Conservation (phyloP, 805 yeast genomes). For the Cyberlindnera mycetangii region DNA sequence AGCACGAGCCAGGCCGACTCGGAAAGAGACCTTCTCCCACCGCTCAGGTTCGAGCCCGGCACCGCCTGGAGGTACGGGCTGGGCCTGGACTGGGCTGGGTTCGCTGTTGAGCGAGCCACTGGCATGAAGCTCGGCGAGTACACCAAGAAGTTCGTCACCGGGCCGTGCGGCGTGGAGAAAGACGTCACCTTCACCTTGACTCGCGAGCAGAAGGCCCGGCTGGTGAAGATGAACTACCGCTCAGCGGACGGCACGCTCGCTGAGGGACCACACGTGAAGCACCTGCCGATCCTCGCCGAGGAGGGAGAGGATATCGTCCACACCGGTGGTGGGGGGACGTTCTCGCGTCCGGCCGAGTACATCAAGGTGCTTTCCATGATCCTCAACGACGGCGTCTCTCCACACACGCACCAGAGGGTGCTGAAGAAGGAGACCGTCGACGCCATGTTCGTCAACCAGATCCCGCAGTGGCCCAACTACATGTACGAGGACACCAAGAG, state of each 20-base stretch:
- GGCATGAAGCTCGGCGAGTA: constrained; percentile 31
- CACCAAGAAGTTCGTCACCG: constrained; percentile 27
- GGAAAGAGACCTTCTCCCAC: constrained; percentile 21
- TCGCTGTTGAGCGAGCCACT: constrained; percentile 29
- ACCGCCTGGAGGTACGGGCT: constrained; percentile 35
- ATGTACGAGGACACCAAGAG: constrained; percentile 4
- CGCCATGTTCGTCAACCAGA: constrained; percentile 31
- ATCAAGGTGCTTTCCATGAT: constrained; percentile 37
- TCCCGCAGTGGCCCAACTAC: constrained; percentile 29
- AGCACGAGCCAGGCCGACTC: constrained; percentile 12
- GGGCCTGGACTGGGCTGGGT: constrained; percentile 37
- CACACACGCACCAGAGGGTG: constrained; percentile 32
- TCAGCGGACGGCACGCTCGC: constrained; percentile 11
- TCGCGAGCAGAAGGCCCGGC: constrained; percentile 17
- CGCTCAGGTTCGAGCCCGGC: constrained; percentile 38
- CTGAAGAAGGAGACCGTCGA: constrained; percentile 33
- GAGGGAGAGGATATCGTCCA: constrained; percentile 19
- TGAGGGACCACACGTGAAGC: not conserved
- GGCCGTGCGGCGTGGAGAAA: constrained; percentile 29
- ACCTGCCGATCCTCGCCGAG: not conserved
- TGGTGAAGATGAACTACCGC: constrained; percentile 27
- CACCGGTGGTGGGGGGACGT: constrained; percentile 44
- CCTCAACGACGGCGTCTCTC: constrained; percentile 39
- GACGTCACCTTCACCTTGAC: constrained; percentile 28
- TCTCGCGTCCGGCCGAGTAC: constrained; percentile 38